These are phyloP conservation scores for Volvox reticuliferus DNA, from an alignment of 139 green algal genomes.

Conservation along the genomic window DNA sequence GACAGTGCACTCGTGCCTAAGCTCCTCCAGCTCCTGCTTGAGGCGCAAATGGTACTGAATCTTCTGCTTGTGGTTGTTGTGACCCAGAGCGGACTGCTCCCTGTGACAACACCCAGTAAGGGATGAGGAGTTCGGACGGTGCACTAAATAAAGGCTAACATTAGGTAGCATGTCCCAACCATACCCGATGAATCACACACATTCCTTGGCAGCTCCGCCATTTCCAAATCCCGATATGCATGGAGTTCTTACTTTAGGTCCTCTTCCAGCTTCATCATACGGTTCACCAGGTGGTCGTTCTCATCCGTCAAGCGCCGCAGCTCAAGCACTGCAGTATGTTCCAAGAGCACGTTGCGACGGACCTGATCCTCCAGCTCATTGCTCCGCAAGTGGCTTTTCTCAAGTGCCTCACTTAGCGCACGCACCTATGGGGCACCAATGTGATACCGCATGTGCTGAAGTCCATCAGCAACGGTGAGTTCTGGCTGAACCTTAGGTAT, in stretches of 20 bases:
- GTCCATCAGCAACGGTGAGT: not conserved
- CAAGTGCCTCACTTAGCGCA: conserved; percentile 41
- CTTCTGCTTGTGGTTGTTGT: conserved; percentile 73
- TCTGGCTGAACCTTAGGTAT: no score
- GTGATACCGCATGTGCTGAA: not conserved
- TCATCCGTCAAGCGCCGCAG: conserved; percentile 65
- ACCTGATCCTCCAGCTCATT: conserved; percentile 10
- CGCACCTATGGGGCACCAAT: not conserved
- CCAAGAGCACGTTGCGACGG: conserved; percentile 29
- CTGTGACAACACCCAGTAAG: not conserved
- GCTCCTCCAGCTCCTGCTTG: conserved; percentile 78
- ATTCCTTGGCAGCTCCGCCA: no score
- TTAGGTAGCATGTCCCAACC: no score
- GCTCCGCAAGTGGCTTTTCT: not conserved
- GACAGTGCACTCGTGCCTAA: conserved; percentile 72
- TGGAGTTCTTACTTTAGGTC: conserved; percentile 58
- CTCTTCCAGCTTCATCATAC: conserved; percentile 60
- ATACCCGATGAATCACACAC: no score
- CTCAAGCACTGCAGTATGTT: conserved; percentile 52
- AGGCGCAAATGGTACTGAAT: conserved; percentile 75
- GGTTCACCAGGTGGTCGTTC: conserved; percentile 60
- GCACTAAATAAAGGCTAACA: no score
- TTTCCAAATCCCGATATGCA: no score
- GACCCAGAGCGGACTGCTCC: conserved; percentile 58
- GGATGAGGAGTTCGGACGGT: no score